Evolutionary conservation across 2,329 filamentous ascomycete species (phyloP), one percentile per base, ranked within the genome.

Genomic region (Alternaria alternata): DNA sequence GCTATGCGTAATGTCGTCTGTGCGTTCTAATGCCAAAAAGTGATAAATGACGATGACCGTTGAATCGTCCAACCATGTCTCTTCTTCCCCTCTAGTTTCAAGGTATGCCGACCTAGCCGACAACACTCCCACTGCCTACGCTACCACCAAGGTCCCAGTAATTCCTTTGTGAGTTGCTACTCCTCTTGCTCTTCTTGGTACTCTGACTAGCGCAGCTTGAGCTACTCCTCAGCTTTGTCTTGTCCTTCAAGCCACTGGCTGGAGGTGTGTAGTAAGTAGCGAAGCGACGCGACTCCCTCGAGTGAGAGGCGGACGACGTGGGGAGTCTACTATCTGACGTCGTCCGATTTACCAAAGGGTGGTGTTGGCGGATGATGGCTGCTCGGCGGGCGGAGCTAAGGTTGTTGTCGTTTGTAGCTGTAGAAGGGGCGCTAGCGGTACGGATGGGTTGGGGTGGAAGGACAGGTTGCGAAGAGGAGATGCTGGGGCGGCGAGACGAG

Each of bases 131-230:
- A 56, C 91, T 94, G 2, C 91, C 91, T 24, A 93, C 86, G 69
- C 89, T 93, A 6, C 88, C 91, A 26, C 92, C 92, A 66, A 97
- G 87, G 76, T 97, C 94, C 94, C 94, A 97, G 78, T 96, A 97
- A 75, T 96, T 92, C 54, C 93, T 83, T 46, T 89, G 92, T 44
- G 91, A 94, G 34, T 88, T 86, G 65, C 87, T 89, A 69, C 88
- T 91, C 5, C 77, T 84, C 39, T 87, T 89, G 34, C 88, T 92
- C 68, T 89, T 88, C 75, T 90, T 89, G 7, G 92, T 92, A 77
- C 92, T 96, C 79, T 96, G 92, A 74, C 92, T 96, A 4, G 92
- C 93, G 77, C 93, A 96, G 77, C 91, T 96, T 32, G 75, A 77
- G 59, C 88, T 87, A 60, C 84, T 77, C 53, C 68, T 62, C 8